Evolutionary conservation across 108 stramenopile species (phyloP).

Genomic region (Nitzschia sp.): DNA sequence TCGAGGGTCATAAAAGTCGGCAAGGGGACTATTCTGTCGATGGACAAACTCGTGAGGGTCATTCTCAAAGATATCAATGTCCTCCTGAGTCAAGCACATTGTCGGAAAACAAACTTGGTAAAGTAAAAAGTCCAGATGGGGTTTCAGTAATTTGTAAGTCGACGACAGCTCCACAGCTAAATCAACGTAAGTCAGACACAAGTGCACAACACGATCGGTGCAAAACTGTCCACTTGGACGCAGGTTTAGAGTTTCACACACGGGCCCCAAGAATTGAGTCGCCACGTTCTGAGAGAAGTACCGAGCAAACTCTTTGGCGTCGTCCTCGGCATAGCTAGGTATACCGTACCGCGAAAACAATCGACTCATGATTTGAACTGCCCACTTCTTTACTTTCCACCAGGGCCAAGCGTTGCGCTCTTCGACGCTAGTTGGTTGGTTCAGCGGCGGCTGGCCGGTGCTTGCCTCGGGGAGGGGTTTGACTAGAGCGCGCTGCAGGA

Average conservation of each 20-base stretch:
- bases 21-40: constrained; percentile 90
- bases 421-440: constrained; percentile 82
- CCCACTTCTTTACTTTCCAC: constrained; percentile 99
- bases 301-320: constrained; percentile 87
- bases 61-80: constrained; percentile 91
- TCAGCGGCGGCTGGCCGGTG: constrained; percentile 58
- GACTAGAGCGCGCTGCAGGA: constrained; percentile 63
- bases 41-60: constrained; percentile 98
- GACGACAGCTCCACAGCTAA: constrained; percentile 89
- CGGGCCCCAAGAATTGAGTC: constrained; percentile 81
- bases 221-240: constrained; percentile 89
- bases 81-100: constrained; percentile 86
- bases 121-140: constrained; percentile 96
- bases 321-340: constrained; percentile 88
- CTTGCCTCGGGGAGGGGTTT: constrained; percentile 82
- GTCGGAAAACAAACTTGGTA: constrained; percentile 96
- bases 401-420: constrained; percentile 94
- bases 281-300: constrained; percentile 90
- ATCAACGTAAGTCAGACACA: constrained; percentile 92
- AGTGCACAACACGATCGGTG: constrained; percentile 93
- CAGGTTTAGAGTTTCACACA: constrained; percentile 90
- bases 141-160: constrained; percentile 96
- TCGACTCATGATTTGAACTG: constrained; percentile 91
- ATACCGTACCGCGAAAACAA: constrained; percentile 95
- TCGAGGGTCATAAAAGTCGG: constrained; percentile 94